Percentiles rank a stretch among this genome's conserved stretches.
These are phyloP conservation scores for Phaeotremella fagi DNA, from an alignment of 768 basidiomycete species.

Conservation along the genomic window DNA sequence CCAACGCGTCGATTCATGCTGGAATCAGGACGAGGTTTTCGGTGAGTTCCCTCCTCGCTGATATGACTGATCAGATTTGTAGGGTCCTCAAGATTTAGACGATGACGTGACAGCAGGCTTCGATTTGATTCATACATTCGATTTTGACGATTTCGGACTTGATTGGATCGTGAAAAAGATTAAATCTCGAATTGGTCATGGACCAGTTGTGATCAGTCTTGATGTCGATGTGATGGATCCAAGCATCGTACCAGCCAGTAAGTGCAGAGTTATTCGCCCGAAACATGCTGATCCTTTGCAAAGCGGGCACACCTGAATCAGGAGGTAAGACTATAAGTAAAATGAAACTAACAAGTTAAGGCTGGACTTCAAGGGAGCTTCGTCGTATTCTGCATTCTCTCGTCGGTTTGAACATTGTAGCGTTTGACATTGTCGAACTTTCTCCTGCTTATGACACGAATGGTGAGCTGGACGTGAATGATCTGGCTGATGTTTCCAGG, in stretches of 20 bases:
- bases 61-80: slow-evolving; percentile 36
- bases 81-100: slow-evolving; percentile 62
- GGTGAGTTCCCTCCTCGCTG: slow-evolving; percentile 45
- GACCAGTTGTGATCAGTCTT: slow-evolving; percentile 63
- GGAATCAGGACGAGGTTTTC: slow-evolving; percentile 74
- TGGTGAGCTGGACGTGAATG: too few relatives aligned
- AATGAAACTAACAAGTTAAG: slow-evolving; percentile 38
- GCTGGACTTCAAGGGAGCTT: slow-evolving; percentile 42
- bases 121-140: slow-evolving; percentile 70
- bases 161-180: slow-evolving; percentile 66
- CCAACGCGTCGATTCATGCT: slow-evolving; percentile 67
- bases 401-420: slow-evolving; percentile 42
- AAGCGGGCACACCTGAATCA: not conserved
- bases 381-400: slow-evolving; percentile 38
- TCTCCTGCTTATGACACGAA: slow-evolving; percentile 43
- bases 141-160: slow-evolving; percentile 75
- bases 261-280: slow-evolving; percentile 1
- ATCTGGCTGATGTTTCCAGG: too few relatives aligned
- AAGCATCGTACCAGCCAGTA: slow-evolving; percentile 37
- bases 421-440: slow-evolving; percentile 40
- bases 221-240: slow-evolving; percentile 48
- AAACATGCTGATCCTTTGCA: not conserved
- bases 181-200: slow-evolving; percentile 64
- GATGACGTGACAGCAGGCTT: slow-evolving; percentile 73
- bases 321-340: slow-evolving; percentile 4